Percentiles rank a stretch among this genome's conserved stretches.
Conservation (phyloP, 176 grass and related monocot species). For the Pharus latifolius region DNA sequence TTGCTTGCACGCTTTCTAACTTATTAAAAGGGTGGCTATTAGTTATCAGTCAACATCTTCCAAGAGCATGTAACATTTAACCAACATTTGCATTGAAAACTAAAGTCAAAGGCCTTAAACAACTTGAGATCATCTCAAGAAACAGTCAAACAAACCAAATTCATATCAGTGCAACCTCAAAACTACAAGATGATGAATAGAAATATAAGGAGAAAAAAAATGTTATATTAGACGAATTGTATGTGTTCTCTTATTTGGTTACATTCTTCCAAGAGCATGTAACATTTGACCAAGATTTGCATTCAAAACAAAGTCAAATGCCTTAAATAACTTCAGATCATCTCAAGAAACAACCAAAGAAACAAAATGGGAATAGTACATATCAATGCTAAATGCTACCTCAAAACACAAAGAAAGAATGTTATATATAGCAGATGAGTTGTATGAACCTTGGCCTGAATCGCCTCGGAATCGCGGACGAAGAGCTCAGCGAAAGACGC, state of each 20-base stretch:
- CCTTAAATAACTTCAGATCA: not conserved
- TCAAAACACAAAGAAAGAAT: not conserved
- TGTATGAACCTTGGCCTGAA: constrained; percentile 50
- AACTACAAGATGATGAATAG: not conserved
- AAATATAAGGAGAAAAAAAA: not conserved
- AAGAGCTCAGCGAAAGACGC: constrained; percentile 45
- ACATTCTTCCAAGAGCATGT: not conserved
- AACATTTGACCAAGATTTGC: constrained; percentile 14
- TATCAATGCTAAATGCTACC: not conserved
- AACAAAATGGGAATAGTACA: no score
- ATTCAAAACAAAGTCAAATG: not conserved
- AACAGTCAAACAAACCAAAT: not conserved
- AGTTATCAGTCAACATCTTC: constrained; percentile 21
- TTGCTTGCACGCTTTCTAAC: not conserved
- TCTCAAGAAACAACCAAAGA: not conserved
- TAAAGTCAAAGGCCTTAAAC: constrained; percentile 5
- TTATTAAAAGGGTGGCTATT: not conserved
- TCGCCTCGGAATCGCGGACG: constrained; percentile 36
- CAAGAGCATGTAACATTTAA: not conserved
- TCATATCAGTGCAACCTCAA: not conserved
- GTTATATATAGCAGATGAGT: not conserved
- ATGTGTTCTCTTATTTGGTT: no score
- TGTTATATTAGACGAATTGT: no score
- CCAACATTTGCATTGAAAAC: constrained; percentile 3
- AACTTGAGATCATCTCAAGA: not conserved